Evolutionary conservation across 1,139 yeast genomes (phyloP).

Genomic region (Magnusiomyces suaveolens): DNA sequence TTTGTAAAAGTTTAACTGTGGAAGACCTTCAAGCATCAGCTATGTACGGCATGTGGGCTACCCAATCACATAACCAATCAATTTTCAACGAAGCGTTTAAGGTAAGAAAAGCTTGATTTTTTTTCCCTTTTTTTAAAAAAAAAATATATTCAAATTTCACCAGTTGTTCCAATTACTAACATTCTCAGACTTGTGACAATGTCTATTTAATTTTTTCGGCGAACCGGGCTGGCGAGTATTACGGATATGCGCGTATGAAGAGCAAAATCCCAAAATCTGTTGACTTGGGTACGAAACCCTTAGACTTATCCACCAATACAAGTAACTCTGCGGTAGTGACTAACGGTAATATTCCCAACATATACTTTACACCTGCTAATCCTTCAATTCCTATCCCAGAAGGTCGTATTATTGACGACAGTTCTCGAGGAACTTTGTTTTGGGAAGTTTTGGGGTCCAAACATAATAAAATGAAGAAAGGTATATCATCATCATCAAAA

Average conservation of each 20-base stretch:
- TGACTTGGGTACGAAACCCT: not conserved
- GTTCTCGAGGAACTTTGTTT: constrained; percentile 33
- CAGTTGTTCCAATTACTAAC: not conserved
- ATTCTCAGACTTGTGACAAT: constrained; percentile 22
- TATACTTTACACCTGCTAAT: constrained; percentile 21
- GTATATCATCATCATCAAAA: too few species aligned
- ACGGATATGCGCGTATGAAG: constrained; percentile 36
- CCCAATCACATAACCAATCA: constrained; percentile 34
- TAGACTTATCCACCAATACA: not conserved
- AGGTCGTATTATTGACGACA: constrained; percentile 35
- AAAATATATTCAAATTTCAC: not conserved
- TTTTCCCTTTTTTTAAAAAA: too few species aligned
- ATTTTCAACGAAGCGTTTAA: constrained; percentile 32
- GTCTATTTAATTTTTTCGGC: constrained; percentile 36
- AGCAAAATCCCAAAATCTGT: constrained; percentile 19
- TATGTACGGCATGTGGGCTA: constrained; percentile 32
- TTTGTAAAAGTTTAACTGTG: constrained; percentile 34
- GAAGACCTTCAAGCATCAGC: constrained; percentile 33
- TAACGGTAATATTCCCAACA: constrained; percentile 11
- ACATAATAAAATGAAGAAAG: too few species aligned
- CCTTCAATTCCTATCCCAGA: constrained; percentile 27
- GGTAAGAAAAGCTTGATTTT: too few species aligned
- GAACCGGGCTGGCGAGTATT: constrained; percentile 34
- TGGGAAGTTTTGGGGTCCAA: constrained; percentile 33
- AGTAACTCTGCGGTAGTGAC: not conserved